These are phyloP conservation scores for Novymonas esmeraldas DNA, from an alignment of 208 protist species.

Conservation along the genomic window DNA sequence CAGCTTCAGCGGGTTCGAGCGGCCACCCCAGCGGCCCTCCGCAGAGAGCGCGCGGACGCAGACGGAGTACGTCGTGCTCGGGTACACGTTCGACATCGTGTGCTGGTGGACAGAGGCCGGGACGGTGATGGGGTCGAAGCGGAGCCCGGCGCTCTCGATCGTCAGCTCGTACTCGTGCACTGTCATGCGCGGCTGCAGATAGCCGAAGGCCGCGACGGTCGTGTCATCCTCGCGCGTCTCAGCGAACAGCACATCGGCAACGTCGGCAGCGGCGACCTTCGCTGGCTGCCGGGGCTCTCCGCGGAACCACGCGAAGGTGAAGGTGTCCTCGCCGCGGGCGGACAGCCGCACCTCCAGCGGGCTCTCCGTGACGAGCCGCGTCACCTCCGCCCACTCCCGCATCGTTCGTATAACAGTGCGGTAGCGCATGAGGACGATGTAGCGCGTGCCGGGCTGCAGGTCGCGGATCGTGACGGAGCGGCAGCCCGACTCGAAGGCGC, in stretches of 20 bases:
- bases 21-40: conserved; percentile 73
- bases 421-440: conserved; percentile 88
- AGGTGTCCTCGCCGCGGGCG: conserved; percentile 81
- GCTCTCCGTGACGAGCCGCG: conserved; percentile 79
- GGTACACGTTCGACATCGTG: conserved; percentile 63
- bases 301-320: conserved; percentile 69
- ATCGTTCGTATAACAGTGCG: conserved; percentile 78
- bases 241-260: neutral
- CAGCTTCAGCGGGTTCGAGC: conserved; percentile 62
- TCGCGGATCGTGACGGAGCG: conserved; percentile 70
- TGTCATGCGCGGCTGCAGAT: conserved; percentile 24
- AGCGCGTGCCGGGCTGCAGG: conserved; percentile 68
- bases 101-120: conserved; percentile 35
- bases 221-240: conserved; percentile 6
- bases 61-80: conserved; percentile 73
- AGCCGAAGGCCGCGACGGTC: conserved; percentile 10
- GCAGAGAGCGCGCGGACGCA: conserved; percentile 69
- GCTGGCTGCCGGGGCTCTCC: neutral
- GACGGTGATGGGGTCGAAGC: conserved; percentile 27
- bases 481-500: conserved; percentile 39
- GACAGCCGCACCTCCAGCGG: conserved; percentile 54
- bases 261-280: conserved; percentile 11
- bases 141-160: conserved; percentile 26
- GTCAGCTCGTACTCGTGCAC: conserved; percentile 38
- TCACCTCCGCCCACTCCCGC: conserved; percentile 79